Conservation (phyloP, 83 land plant genomes). For the Thuja plicata region DNA sequence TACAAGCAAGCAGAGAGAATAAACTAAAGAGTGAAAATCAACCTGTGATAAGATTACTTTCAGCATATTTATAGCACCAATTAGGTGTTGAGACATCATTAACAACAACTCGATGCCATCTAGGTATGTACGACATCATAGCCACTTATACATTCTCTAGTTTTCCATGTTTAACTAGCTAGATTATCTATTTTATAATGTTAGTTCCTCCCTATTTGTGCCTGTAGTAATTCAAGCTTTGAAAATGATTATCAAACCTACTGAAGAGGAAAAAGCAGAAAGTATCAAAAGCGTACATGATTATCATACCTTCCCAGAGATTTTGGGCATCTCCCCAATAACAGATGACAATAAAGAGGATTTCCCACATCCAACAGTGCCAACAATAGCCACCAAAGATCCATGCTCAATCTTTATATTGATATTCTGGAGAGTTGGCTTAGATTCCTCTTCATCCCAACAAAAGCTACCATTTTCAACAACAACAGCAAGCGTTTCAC, state of each 20-base stretch:
- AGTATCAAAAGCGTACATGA: neutral
- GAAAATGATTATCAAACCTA: neutral
- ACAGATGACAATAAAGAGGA: conserved; percentile 75
- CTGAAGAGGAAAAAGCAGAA: neutral
- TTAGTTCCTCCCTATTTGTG: neutral
- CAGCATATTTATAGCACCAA: neutral
- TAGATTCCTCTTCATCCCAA: conserved; percentile 80
- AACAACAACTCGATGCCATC: neutral
- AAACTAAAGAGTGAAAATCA: neutral
- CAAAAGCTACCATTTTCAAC: conserved; percentile 68
- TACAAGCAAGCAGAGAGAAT: neutral
- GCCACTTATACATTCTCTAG: neutral
- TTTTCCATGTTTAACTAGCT: no score
- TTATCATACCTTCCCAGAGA: conserved; percentile 77
- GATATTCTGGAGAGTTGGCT: conserved; percentile 48
- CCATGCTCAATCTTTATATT: conserved; percentile 67
- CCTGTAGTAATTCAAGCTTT: neutral
- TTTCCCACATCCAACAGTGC: conserved; percentile 96
- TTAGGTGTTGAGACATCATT: neutral
- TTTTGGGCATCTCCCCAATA: conserved; percentile 90
- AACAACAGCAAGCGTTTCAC: conserved; percentile 48
- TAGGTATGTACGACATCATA: neutral
- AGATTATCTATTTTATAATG: neutral
- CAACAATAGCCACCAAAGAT: conserved; percentile 84
- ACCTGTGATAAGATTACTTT: neutral